These are phyloP conservation scores for Tremella yokohamensis DNA, from an alignment of 768 basidiomycete genomes.

Conservation along the genomic window DNA sequence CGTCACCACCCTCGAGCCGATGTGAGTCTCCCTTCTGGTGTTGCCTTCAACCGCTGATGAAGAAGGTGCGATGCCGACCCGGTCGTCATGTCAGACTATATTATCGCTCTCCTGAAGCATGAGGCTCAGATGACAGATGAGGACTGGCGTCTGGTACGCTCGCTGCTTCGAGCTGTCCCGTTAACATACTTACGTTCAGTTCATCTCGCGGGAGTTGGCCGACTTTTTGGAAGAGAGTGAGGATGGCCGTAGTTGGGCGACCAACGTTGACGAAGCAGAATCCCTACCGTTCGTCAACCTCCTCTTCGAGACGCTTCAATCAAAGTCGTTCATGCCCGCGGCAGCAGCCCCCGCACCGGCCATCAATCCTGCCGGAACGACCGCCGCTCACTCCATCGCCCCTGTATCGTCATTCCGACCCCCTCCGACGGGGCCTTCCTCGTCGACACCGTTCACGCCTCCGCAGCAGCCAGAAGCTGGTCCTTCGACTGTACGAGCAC, in stretches of 20 bases:
- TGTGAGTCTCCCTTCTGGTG: constrained; percentile 57
- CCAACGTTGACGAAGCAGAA: constrained; percentile 56
- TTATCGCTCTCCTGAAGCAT: constrained; percentile 87
- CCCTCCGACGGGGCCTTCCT: constrained; percentile 14
- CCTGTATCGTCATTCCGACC: constrained; percentile 37
- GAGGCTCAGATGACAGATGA: constrained; percentile 65
- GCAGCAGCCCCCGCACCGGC: constrained; percentile 9
- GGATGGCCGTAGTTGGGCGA: constrained; percentile 20
- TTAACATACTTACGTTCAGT: constrained; percentile 27
- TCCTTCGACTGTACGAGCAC: constrained; percentile 11
- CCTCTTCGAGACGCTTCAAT: constrained; percentile 69
- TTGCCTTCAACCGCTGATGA: constrained; percentile 8
- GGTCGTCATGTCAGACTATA: constrained; percentile 85
- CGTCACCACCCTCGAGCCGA: constrained; percentile 79
- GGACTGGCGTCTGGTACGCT: constrained; percentile 70
- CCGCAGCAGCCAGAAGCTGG: constrained; percentile 17
- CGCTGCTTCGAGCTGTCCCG: background rate
- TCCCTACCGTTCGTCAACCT: constrained; percentile 69
- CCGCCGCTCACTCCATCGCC: too few species aligned
- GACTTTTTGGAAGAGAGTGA: constrained; percentile 91
- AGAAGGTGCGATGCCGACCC: constrained; percentile 93
- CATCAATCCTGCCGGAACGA: constrained; percentile 11
- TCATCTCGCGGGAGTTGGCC: constrained; percentile 67
- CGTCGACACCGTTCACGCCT: background rate
- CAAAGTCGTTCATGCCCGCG: constrained; percentile 36